Evolutionary conservation across 2,329 filamentous ascomycete species (phyloP).

Genomic region (Zasmidium cellare): DNA sequence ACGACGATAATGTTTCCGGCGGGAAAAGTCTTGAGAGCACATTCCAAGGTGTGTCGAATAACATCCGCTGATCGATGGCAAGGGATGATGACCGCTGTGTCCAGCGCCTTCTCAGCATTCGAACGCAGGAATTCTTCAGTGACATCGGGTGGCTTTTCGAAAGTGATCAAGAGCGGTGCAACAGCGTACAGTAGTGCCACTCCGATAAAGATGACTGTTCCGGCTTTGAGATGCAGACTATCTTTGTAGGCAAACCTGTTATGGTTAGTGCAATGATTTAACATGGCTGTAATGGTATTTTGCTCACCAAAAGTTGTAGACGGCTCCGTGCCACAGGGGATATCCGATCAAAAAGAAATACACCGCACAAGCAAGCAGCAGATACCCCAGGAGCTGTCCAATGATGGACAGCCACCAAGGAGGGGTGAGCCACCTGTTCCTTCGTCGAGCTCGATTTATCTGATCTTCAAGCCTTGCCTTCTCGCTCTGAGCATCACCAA

Average conservation of each 20-base stretch:
- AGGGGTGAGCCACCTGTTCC: background rate
- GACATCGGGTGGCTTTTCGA: slow-evolving; percentile 3
- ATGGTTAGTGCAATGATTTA: background rate
- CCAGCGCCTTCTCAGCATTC: slow-evolving; percentile 1
- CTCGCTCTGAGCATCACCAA: background rate
- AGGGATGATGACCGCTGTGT: slow-evolving; percentile 37
- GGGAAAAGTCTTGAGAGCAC: slow-evolving; percentile 49
- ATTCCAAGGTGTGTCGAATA: slow-evolving; percentile 44
- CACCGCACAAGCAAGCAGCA: background rate
- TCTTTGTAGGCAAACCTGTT: background rate
- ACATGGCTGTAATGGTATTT: background rate
- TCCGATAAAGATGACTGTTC: background rate
- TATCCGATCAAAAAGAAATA: slow-evolving; percentile 2
- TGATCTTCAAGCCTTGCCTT: background rate
- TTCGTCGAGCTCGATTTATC: background rate
- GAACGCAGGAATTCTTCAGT: background rate
- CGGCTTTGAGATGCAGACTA: background rate
- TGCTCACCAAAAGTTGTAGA: slow-evolving; percentile 3
- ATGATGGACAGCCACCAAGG: background rate
- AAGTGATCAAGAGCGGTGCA: slow-evolving; percentile 11
- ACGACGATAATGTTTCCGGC: slow-evolving; percentile 49
- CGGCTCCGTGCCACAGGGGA: slow-evolving; percentile 1
- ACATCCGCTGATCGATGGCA: slow-evolving; percentile 49
- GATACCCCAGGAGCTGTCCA: background rate
- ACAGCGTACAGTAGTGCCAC: background rate